Evolutionary conservation across 257 asterid species (phyloP), one percentile per base, ranked within the genome.

Genomic region (Nemophila menziesii): DNA sequence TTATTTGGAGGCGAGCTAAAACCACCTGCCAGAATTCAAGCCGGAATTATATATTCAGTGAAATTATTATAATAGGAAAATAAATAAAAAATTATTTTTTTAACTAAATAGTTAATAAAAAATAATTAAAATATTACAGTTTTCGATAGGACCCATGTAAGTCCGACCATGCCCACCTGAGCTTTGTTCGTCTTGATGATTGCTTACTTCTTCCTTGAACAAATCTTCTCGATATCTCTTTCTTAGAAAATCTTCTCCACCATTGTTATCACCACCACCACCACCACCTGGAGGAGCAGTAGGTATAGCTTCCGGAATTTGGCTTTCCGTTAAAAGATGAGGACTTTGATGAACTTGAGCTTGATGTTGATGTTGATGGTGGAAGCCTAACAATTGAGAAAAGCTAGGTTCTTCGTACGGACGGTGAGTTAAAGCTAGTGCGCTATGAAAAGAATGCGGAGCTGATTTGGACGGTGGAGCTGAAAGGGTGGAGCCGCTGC

Each of bases 361-460:
- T 4, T 44, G 54, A n/a, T 57, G 62, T 11, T 46, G 61, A 6
- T 43, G 52, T 4, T 44, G 54, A n/a, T 57, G 62, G 16, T 76
- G 95, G 48, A 80, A 84, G 15, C 93, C 95, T 56, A 80, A 44
- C 92, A 84, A 74, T 1, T 75, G 84, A 0, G 95, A 50, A 49
- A 68, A 77, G 18, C 65, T 41, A 8, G 46, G 61, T 54, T 80
- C 86, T 44, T 77, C 89, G 5, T 58, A 72, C 4, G 68, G 66
- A 17, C 61, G 79, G 34, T 52, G 81, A 11, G 73, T 56, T 40
- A 74, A 52, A 10, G 80, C 81, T 18, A 77, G 54, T 24, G 83
- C 73, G 60, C 79, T 56, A 27, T 70, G 80, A 46, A 76, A 77
- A 0, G 74, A 74, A 61, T 65, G 80, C 15, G 86, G 86, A 46